Conservation (phyloP, 768 basidiomycete species). For the Tylopilus subfusipes region DNA sequence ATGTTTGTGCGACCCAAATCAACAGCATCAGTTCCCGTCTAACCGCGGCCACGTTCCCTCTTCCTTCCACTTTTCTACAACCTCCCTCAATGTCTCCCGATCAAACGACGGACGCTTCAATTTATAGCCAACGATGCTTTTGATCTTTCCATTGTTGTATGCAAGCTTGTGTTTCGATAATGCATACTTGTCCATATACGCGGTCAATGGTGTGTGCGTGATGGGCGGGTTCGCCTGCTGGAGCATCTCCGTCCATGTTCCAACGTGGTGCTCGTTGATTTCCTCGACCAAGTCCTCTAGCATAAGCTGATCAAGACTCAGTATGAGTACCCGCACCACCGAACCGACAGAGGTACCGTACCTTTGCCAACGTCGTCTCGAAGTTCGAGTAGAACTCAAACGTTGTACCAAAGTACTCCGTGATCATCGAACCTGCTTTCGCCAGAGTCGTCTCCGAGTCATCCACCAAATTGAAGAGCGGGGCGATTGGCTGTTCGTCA, state of each 20-base stretch:
- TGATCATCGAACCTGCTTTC: constrained; percentile 61
- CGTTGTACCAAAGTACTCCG: constrained; percentile 71
- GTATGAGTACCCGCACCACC: background rate
- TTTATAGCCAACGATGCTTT: constrained; percentile 66
- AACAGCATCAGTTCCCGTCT: constrained; percentile 11
- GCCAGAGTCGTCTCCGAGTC: constrained; percentile 69
- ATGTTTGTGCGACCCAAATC: constrained; percentile 3
- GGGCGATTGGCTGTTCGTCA: constrained; percentile 58
- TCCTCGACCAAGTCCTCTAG: constrained; percentile 74
- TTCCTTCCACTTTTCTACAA: constrained; percentile 77
- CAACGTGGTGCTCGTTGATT: constrained; percentile 81
- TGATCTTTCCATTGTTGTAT: constrained; percentile 70
- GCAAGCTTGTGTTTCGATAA: constrained; percentile 68
- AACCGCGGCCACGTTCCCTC: constrained; percentile 48
- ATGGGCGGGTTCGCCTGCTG: constrained; percentile 66
- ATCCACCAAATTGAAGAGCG: constrained; percentile 84
- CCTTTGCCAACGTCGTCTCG: constrained; percentile 66
- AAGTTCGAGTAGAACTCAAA: constrained; percentile 78
- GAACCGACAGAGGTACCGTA: constrained; percentile 21
- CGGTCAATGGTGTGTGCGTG: constrained; percentile 64
- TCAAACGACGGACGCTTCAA: constrained; percentile 61
- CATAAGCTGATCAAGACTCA: constrained; percentile 42
- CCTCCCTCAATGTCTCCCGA: constrained; percentile 58
- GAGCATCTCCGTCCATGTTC: constrained; percentile 82
- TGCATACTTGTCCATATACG: constrained; percentile 75